Conservation (phyloP, 495 filamentous ascomycete species). For the Neurospora sp. region DNA sequence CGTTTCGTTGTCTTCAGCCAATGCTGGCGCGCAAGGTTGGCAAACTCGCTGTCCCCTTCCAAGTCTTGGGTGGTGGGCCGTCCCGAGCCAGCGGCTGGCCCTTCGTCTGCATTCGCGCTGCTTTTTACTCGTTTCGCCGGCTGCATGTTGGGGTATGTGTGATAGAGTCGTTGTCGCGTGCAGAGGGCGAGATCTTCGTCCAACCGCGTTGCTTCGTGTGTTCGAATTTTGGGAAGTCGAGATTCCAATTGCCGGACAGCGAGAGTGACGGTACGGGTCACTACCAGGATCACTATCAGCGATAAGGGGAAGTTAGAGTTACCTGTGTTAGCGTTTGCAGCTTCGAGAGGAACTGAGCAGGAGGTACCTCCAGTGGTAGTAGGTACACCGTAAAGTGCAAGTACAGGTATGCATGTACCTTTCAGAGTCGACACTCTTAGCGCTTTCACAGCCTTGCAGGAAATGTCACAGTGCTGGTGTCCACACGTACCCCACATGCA, state of each 20-base stretch:
- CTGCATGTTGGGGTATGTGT: slow-evolving; percentile 25
- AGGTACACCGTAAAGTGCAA: neutral
- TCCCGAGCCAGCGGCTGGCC: slow-evolving; percentile 24
- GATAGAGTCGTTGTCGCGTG: slow-evolving; percentile 8
- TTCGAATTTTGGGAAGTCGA: neutral
- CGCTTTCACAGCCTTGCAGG: neutral
- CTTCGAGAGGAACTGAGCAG: neutral
- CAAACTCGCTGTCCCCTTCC: slow-evolving; percentile 71
- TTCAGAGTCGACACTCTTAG: neutral
- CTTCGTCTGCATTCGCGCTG: slow-evolving; percentile 22
- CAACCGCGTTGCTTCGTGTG: neutral
- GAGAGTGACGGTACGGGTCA: neutral
- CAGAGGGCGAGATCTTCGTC: slow-evolving; percentile 1
- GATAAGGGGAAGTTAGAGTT: neutral
- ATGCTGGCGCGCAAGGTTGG: slow-evolving; percentile 68
- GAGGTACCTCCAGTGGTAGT: neutral
- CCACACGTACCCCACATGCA: neutral
- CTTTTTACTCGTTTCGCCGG: slow-evolving; percentile 40
- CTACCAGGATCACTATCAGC: neutral
- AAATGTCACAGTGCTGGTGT: neutral
- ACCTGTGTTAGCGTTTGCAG: neutral
- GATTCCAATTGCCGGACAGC: neutral
- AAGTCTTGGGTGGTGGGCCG: slow-evolving; percentile 37
- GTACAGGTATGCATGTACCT: neutral
- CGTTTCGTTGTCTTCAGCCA: slow-evolving; percentile 56